Evolutionary conservation across 352 stramenopile genomes (phyloP).

Genomic region (Pythium dissimile): DNA sequence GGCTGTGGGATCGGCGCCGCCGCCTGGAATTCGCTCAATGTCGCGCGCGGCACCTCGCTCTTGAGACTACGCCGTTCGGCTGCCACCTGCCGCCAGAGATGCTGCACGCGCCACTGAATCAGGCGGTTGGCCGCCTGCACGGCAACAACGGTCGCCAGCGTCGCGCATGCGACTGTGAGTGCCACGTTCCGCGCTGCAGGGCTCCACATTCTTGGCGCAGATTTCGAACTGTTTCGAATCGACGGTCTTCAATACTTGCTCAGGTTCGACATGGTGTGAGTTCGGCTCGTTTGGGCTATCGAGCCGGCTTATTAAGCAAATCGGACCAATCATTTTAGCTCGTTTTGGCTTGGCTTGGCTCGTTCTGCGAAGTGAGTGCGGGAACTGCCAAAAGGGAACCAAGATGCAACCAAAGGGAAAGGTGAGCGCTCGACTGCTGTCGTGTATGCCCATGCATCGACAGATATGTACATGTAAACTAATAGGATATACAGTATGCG

Average conservation of each 20-base stretch:
- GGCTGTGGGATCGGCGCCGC: background rate
- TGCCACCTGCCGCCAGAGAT: background rate
- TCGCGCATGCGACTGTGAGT: constrained; percentile 4
- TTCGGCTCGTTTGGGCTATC: background rate
- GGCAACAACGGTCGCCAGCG: background rate
- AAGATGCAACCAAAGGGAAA: background rate
- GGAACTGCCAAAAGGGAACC: background rate
- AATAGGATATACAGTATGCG: background rate
- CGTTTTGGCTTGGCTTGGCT: constrained; percentile 2
- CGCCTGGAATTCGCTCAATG: constrained; percentile 26
- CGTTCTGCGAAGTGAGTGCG: background rate
- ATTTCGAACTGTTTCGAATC: background rate
- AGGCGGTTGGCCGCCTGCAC: constrained; percentile 3
- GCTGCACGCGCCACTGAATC: constrained; percentile 4
- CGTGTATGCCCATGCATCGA: background rate
- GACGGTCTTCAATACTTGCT: background rate
- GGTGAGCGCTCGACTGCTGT: background rate
- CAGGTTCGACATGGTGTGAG: background rate
- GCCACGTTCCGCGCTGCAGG: constrained; percentile 10
- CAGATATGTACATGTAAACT: background rate
- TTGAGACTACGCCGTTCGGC: background rate
- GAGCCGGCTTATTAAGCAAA: background rate
- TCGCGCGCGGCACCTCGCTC: background rate
- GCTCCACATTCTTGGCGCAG: constrained; percentile 5
- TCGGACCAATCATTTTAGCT: background rate